Evolutionary conservation across 192 early-diverging fungal genomes (phyloP).

Genomic region (Coemansia sp.): DNA sequence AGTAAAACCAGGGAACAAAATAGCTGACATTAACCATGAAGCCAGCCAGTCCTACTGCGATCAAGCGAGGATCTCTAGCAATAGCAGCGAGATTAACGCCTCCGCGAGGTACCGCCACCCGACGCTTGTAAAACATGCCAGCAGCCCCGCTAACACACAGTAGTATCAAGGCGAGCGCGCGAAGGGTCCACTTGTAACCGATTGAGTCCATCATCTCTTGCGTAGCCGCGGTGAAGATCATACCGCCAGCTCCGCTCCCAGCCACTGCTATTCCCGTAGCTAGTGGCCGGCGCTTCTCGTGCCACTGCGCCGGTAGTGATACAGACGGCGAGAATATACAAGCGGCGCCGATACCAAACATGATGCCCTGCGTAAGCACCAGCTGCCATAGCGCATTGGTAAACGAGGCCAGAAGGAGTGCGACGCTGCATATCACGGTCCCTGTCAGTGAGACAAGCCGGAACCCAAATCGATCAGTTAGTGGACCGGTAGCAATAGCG

Average conservation of each 20-base stretch:
- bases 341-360: conserved; percentile 73
- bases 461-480: conserved; percentile 45
- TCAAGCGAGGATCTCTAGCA: conserved; percentile 24
- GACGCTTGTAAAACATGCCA: conserved; percentile 27
- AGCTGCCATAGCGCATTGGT: conserved; percentile 66
- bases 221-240: conserved; percentile 63
- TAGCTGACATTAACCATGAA: conserved; percentile 45
- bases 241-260: conserved; percentile 76
- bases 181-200: conserved; percentile 41
- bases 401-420: conserved; percentile 38
- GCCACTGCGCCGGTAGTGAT: conserved; percentile 75
- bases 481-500: conserved; percentile 26
- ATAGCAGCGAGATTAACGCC: conserved; percentile 20
- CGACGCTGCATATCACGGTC: conserved; percentile 18
- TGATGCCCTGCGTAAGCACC: conserved; percentile 69
- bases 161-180: conserved; percentile 28
- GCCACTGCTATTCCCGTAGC: conserved; percentile 77
- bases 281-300: conserved; percentile 63
- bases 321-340: conserved; percentile 73
- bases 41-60: conserved; percentile 20
- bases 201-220: conserved; percentile 60
- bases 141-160: conserved; percentile 25
- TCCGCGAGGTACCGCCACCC: conserved; percentile 21
- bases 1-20: conserved; percentile 44
- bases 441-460: conserved; percentile 18